Base-by-base conservation (phyloP, 192 early-diverging fungal species). In the Rhizophagus sp. region DNA sequence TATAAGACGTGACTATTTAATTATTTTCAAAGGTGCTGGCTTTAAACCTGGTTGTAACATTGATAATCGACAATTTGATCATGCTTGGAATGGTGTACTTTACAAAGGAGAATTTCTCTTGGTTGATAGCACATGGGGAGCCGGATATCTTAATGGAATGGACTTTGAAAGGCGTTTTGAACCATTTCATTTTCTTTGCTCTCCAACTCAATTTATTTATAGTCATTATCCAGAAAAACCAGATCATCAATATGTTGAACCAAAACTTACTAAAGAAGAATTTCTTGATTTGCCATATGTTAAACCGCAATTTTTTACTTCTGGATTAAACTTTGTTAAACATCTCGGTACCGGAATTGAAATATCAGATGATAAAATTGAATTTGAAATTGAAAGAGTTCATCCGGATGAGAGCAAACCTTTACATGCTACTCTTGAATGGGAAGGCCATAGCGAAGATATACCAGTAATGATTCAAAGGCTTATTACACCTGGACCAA, bases 81-180 rank as follows among this genome's bases (percentile, higher is more conserved):
- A 91, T 78, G 88, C 87, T 49, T 91, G 90, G 90, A 91, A 90
- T 77, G 85, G 81, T 11, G 86, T 88, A 22, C 80, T 67, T 13
- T 57, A 90, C 25, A 61, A 88, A 62, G 89, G 88, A 25, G 85
- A 88, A 74, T 87, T 83, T 61, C 80, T 88, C 19, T 81, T 91
- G 75, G 87, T 91, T 34, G 90, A 91, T 44, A 84, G 87, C 4
- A 91, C 90, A 25, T 91, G 90, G 90, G 90, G 88, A 49, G 86
- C 90, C 4, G 90, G 90, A 7, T 34, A 76, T 22, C 25, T 82
- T 33, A 57, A 79, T 2, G 83, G 82, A 12, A 77, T 78, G 5
- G 76, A 73, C 2, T 89, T 88, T 78, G 79, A 79, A 52, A 86
- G 83, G 49, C 63, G 80, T 39, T 91, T 87, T 82, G 71, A 90